A percentile compares a stretch with the other conserved stretches of the same genome.
Evolutionary conservation across 306 rosid genomes (phyloP).

Genomic region (Castanea sativa): DNA sequence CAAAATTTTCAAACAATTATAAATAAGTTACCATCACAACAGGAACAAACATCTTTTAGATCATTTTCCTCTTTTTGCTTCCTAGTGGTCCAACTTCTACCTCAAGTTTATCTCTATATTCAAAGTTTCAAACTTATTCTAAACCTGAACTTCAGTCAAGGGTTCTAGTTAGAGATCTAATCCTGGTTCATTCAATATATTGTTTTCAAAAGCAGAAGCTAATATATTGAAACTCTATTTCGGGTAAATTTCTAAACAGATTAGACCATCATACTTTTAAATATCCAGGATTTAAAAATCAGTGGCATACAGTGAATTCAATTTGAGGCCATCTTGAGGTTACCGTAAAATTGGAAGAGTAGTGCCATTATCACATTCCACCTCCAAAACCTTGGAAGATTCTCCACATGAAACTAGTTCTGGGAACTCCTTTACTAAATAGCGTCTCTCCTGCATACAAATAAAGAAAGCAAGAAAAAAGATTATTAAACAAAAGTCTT

Average conservation of each 20-base stretch:
- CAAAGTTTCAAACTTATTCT: neutral
- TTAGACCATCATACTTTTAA: neutral
- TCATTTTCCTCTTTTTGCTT: neutral
- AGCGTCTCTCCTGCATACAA: conserved; percentile 72
- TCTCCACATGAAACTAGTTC: conserved; percentile 50
- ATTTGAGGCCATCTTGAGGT: neutral
- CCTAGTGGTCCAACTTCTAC: neutral
- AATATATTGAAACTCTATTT: neutral
- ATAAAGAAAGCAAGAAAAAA: neutral
- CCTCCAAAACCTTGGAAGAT: conserved; percentile 61
- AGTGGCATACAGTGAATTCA: neutral
- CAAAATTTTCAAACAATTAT: neutral
- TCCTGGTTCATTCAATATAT: neutral
- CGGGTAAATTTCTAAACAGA: neutral
- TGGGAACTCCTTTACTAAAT: conserved; percentile 81
- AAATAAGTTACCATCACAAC: neutral
- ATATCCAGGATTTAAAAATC: neutral
- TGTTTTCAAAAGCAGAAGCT: neutral
- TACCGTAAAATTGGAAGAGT: conserved; percentile 80
- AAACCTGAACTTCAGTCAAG: neutral
- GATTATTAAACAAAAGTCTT: neutral
- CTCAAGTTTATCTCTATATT: neutral
- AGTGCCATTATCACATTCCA: conserved; percentile 91
- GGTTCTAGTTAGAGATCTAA: neutral
- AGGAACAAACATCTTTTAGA: neutral